phyloP scores from a whole-genome alignment of 2,329 filamentous ascomycete genomes.

The Penicillium sp. region DNA sequence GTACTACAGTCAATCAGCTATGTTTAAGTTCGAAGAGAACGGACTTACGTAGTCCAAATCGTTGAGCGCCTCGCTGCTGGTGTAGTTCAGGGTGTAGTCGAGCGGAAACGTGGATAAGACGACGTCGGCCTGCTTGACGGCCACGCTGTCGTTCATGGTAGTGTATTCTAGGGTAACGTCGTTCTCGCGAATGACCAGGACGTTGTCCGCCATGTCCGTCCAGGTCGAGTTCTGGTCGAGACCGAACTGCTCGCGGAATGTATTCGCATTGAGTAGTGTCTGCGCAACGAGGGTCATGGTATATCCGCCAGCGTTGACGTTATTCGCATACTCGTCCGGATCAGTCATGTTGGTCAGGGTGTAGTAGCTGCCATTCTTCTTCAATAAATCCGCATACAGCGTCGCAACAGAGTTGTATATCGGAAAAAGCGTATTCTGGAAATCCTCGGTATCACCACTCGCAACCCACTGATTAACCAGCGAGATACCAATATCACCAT shows the following conservation, averaged over 20 bases:
- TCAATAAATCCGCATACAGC: constrained; percentile 58
- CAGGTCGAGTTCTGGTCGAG: constrained; percentile 55
- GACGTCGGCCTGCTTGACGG: constrained; percentile 68
- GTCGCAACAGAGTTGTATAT: constrained; percentile 62
- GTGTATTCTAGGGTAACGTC: constrained; percentile 62
- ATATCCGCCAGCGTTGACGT: constrained; percentile 64
- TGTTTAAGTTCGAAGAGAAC: neutral
- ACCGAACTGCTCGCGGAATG: constrained; percentile 55
- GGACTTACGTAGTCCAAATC: constrained; percentile 61
- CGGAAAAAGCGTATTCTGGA: constrained; percentile 55
- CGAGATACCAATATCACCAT: constrained; percentile 63
- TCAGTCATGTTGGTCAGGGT: constrained; percentile 65
- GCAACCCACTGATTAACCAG: constrained; percentile 59
- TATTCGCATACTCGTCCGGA: constrained; percentile 67
- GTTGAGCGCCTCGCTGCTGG: constrained; percentile 44
- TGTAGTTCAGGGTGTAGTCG: constrained; percentile 56
- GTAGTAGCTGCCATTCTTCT: constrained; percentile 55
- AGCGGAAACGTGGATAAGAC: constrained; percentile 64
- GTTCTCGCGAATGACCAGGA: constrained; percentile 55
- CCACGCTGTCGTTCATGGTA: constrained; percentile 62
- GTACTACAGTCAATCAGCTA: constrained; percentile 41
- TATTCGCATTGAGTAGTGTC: constrained; percentile 55
- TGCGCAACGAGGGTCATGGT: constrained; percentile 61
- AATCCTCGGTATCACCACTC: constrained; percentile 56
- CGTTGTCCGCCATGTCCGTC: constrained; percentile 53